These are phyloP conservation scores for Hemileccinum impolitum DNA, from an alignment of 768 basidiomycete genomes.

Conservation along the genomic window DNA sequence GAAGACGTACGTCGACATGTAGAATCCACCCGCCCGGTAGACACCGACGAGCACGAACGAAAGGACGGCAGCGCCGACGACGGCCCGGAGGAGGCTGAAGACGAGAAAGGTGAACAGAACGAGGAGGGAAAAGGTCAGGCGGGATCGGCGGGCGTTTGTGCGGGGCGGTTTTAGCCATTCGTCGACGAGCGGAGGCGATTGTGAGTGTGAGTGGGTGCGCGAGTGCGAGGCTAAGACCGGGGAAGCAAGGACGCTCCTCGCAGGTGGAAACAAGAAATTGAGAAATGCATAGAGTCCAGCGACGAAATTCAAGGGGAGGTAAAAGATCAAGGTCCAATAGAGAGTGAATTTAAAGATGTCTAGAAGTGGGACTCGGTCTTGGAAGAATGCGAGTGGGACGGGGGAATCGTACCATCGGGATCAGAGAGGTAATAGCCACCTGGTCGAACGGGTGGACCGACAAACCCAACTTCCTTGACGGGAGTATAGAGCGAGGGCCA, in stretches of 20 bases:
- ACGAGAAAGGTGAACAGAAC: slow-evolving; percentile 37
- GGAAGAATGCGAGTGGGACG: no score
- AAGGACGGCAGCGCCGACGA: slow-evolving; percentile 37
- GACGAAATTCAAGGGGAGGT: slow-evolving; percentile 39
- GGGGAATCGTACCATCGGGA: slow-evolving; percentile 29
- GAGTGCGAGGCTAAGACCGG: not conserved
- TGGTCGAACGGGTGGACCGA: slow-evolving; percentile 27
- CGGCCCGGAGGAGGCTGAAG: slow-evolving; percentile 35
- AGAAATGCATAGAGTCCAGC: slow-evolving; percentile 41
- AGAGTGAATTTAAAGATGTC: slow-evolving; percentile 46
- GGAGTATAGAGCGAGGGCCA: slow-evolving; percentile 41
- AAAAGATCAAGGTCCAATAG: slow-evolving; percentile 47
- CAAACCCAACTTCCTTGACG: slow-evolving; percentile 30
- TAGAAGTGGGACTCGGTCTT: slow-evolving; percentile 8
- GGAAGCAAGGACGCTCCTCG: slow-evolving; percentile 11
- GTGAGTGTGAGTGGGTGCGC: not conserved
- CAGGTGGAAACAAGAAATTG: slow-evolving; percentile 39
- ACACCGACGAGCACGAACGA: slow-evolving; percentile 38
- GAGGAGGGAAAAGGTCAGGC: slow-evolving; percentile 38
- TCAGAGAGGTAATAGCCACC: slow-evolving; percentile 35
- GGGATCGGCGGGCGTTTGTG: slow-evolving; percentile 35
- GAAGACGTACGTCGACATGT: slow-evolving; percentile 38
- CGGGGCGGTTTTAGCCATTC: slow-evolving; percentile 16
- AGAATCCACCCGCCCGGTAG: slow-evolving; percentile 36
- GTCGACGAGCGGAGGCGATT: not conserved